Evolutionary conservation across 495 filamentous ascomycete species (phyloP).

Genomic region (Ramalina intermedia): DNA sequence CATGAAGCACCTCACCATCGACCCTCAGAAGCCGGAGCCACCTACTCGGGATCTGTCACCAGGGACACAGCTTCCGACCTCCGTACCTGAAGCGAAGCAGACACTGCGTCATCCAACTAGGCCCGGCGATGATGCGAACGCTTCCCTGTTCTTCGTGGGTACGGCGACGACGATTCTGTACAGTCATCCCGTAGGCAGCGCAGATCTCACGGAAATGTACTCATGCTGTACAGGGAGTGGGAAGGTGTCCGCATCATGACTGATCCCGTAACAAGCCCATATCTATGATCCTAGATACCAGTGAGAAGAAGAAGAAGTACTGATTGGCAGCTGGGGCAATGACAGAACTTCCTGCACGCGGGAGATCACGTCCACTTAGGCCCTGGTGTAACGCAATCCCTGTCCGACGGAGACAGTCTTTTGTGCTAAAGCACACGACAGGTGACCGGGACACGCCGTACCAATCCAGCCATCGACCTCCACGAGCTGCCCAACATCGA

Average conservation of each 20-base stretch:
- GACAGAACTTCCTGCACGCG: constrained; percentile 51
- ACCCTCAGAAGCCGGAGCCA: constrained; percentile 5
- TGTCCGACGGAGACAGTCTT: neutral
- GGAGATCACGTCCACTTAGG: constrained; percentile 56
- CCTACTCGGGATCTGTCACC: constrained; percentile 17
- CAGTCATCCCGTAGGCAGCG: neutral
- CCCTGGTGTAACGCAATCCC: constrained; percentile 32
- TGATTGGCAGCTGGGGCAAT: too few species aligned
- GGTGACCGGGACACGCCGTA: constrained; percentile 30
- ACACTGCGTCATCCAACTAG: constrained; percentile 29
- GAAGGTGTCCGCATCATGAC: constrained; percentile 48
- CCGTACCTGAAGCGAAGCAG: constrained; percentile 25
- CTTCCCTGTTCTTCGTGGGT: constrained; percentile 43
- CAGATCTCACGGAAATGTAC: too few species aligned
- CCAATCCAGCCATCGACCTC: constrained; percentile 46
- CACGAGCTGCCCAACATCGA: constrained; percentile 48
- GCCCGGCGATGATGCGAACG: constrained; percentile 24
- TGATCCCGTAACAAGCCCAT: constrained; percentile 24
- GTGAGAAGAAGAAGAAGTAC: neutral
- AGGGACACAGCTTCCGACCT: constrained; percentile 1
- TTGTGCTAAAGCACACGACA: neutral
- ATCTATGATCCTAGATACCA: too few species aligned
- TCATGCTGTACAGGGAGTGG: constrained; percentile 32
- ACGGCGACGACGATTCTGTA: constrained; percentile 52
- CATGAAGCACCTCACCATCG: constrained; percentile 17